phyloP scores from a whole-genome alignment of 2,329 filamentous ascomycete species.

The Cladosporium sphaerospermum region DNA sequence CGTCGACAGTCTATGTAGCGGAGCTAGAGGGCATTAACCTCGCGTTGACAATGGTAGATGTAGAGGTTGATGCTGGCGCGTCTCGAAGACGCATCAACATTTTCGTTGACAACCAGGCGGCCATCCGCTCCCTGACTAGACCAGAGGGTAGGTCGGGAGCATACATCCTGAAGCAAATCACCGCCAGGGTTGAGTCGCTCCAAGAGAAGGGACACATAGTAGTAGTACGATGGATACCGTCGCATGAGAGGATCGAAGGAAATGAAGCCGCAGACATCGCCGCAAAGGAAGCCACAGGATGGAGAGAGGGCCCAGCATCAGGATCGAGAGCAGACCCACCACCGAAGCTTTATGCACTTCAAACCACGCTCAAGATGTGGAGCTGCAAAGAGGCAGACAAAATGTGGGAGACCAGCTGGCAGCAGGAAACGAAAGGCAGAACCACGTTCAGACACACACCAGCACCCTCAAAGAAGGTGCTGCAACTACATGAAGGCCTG shows the following conservation, averaged over 20 bases:
- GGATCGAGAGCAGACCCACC: neutral
- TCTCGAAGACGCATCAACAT: neutral
- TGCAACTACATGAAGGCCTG: constrained; percentile 1
- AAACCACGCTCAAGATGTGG: neutral
- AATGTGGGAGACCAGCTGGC: neutral
- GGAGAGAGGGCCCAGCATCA: neutral
- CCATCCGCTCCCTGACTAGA: neutral
- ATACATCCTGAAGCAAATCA: neutral
- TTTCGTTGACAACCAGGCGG: neutral
- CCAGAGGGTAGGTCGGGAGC: neutral
- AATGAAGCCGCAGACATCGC: neutral
- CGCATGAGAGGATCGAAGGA: neutral
- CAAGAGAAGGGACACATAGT: neutral
- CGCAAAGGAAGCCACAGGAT: neutral
- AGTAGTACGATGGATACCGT: neutral
- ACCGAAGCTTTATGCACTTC: neutral
- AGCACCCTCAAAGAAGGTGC: neutral
- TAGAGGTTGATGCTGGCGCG: neutral
- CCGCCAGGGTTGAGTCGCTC: neutral
- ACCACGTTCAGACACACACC: neutral
- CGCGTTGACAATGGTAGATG: neutral
- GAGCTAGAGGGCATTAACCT: neutral
- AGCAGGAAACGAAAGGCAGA: neutral
- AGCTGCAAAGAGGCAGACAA: neutral
- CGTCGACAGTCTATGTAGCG: neutral